phyloP scores from a whole-genome alignment of 371 early-diverging fungal genomes.

The Mycotypha africana region DNA sequence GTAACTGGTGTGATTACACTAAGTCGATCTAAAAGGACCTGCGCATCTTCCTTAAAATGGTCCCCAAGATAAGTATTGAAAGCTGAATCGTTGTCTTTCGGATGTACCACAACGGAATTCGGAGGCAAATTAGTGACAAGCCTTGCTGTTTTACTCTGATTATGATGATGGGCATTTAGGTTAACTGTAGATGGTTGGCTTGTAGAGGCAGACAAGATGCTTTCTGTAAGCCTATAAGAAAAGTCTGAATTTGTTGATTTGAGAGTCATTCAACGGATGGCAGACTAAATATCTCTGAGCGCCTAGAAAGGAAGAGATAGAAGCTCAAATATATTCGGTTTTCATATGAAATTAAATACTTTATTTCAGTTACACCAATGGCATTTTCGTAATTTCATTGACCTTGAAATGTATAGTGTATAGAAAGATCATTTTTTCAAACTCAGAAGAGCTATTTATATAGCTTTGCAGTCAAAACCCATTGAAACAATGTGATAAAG shows the following conservation, averaged over 20 bases:
- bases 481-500: no score
- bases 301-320: no score
- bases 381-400: no score
- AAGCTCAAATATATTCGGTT: no score
- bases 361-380: no score
- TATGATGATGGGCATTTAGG: background rate
- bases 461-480: no score
- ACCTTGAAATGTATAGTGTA: no score
- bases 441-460: no score
- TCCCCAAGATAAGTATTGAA: slow-evolving; percentile 9
- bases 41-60: slow-evolving; percentile 12
- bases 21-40: slow-evolving; percentile 7
- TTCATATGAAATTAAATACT: no score
- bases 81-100: slow-evolving; percentile 3
- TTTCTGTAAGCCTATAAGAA: slow-evolving; percentile 13
- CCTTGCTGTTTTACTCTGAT: slow-evolving; percentile 1
- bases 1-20: background rate
- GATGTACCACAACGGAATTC: slow-evolving; percentile 3
- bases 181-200: no score
- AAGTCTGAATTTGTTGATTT: slow-evolving; percentile 6
- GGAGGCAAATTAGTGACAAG: slow-evolving; percentile 4
- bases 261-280: slow-evolving; percentile 7
- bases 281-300: no score
- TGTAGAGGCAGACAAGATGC: slow-evolving; percentile 11
- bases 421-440: no score